Evolutionary conservation across 192 early-diverging fungal species (phyloP).

Genomic region (Coemansia erecta): DNA sequence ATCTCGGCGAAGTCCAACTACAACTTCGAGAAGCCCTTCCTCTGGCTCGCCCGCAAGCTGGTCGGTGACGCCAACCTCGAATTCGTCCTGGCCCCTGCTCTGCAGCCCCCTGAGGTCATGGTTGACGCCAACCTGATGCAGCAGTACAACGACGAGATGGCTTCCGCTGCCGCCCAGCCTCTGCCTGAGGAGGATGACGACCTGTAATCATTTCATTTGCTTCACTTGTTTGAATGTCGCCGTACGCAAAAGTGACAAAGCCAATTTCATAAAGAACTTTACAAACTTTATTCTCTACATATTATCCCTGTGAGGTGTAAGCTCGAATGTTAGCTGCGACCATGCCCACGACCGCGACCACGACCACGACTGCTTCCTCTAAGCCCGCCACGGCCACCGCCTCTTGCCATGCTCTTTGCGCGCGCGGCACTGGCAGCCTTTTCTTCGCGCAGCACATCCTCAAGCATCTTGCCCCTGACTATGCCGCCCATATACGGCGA

Average conservation of each 20-base stretch:
- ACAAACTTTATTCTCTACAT: background rate
- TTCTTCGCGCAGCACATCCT: slow-evolving; percentile 39
- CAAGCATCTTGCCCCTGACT: slow-evolving; percentile 36
- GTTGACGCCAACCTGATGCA: slow-evolving; percentile 77
- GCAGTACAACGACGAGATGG: slow-evolving; percentile 79
- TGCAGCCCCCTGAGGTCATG: slow-evolving; percentile 90
- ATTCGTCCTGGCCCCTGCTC: slow-evolving; percentile 95
- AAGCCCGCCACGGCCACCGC: slow-evolving; percentile 16
- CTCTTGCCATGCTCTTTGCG: slow-evolving; percentile 5
- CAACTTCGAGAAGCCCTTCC: slow-evolving; percentile 99
- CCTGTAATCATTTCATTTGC: slow-evolving; percentile 31
- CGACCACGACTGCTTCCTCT: slow-evolving; percentile 5
- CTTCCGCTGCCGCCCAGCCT: slow-evolving; percentile 74
- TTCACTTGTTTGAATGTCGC: background rate
- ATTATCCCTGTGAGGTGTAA: background rate
- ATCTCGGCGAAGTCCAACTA: slow-evolving; percentile 99
- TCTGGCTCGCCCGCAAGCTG: slow-evolving; percentile 99
- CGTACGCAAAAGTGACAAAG: no score
- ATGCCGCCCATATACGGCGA: slow-evolving; percentile 48
- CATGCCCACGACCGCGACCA: slow-evolving; percentile 26
- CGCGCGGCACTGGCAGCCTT: slow-evolving; percentile 12
- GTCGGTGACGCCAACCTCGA: slow-evolving; percentile 92
- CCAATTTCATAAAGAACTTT: background rate
- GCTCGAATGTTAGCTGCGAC: background rate
- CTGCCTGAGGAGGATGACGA: slow-evolving; percentile 83